Base-by-base conservation (phyloP, 2,329 filamentous ascomycete species). In the Diaporthe sp. region DNA sequence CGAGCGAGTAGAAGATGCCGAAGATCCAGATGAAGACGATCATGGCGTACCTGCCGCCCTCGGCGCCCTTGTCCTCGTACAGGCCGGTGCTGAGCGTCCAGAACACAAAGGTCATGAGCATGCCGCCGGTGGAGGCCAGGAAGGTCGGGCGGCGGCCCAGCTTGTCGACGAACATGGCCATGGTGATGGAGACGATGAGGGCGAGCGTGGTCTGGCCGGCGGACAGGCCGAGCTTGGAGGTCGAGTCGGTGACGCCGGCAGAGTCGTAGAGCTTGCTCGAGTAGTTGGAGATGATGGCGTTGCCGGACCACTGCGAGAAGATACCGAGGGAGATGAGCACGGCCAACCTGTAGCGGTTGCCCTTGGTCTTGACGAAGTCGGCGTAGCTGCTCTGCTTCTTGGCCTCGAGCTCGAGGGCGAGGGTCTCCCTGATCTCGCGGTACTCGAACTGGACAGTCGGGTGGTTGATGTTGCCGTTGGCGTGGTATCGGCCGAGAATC, bases 261-360 rank as follows among this genome's bases (percentile, higher is more conserved):
- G 84, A 85, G 54, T 85, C 81, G 82, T 90, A 90, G 64, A 91
- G 86, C 74, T 85, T 83, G 74, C 85, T 87, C 54, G 88, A 85
- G 77, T 91, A 92, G 83, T 91, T 91, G 75, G 86, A 89, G 77
- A 91, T 88, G 66, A 91, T 86, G 75, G 87, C 89, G 80, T 91
- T 91, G 71, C 90, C 89, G 47, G 86, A 89, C 85, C 88, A 91
- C 81, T 91, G 89, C 0, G 88, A 90, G 82, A 91, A 90, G 75
- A 91, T 81, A 78, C 89, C 89, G 35, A 91, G 85, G 2, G 88
- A 89, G 61, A 89, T 80, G 70, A 90, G 82, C 40, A 92, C 82
- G 33, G 84, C 78, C 55, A 91, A 80, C 57, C 89, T 85, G 80
- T 89, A 88, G 69, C 89, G 86, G 84, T 91, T 91, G 69, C 89